Conservation (phyloP, 352 stramenopile genomes). For the Pythium dissotocum region DNA sequence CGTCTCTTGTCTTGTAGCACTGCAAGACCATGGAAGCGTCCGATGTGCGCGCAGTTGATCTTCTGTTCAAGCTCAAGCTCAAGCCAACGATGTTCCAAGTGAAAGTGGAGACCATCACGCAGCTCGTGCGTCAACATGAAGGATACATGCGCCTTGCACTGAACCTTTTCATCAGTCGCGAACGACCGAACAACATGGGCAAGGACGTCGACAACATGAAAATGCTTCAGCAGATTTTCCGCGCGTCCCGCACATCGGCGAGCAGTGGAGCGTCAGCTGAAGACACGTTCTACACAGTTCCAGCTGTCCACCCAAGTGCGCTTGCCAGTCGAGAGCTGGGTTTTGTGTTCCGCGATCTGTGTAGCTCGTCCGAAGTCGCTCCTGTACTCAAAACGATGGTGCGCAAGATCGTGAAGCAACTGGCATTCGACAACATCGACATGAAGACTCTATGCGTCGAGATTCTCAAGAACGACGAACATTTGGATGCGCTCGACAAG, state of each 20-base stretch:
- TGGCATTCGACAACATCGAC: conserved; percentile 83
- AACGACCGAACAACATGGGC: conserved; percentile 81
- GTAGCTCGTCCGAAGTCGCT: conserved; percentile 67
- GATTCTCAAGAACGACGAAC: conserved; percentile 71
- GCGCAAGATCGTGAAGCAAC: conserved; percentile 81
- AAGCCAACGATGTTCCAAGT: conserved; percentile 90
- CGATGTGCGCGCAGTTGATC: conserved; percentile 67
- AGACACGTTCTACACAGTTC: conserved; percentile 61
- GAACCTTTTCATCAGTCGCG: conserved; percentile 66
- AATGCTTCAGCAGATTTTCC: conserved; percentile 88
- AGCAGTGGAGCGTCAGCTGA: conserved; percentile 30
- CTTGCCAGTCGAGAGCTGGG: conserved; percentile 73
- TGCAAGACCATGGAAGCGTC: conserved; percentile 60
- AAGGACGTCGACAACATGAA: conserved; percentile 90
- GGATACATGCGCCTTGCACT: conserved; percentile 73
- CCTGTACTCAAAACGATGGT: conserved; percentile 84
- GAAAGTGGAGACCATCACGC: conserved; percentile 82
- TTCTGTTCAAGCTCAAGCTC: conserved; percentile 81
- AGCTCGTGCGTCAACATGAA: conserved; percentile 71
- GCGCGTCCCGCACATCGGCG: conserved; percentile 42
- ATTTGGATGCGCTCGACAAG: conserved; percentile 68
- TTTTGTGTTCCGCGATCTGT: conserved; percentile 81
- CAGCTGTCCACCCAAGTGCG: conserved; percentile 53
- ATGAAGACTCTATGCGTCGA: conserved; percentile 79
- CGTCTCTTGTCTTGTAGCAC: conserved; percentile 25